phyloP scores from a whole-genome alignment of 2,329 filamentous ascomycete genomes.

The Magnaporthiopsis incrustans region DNA sequence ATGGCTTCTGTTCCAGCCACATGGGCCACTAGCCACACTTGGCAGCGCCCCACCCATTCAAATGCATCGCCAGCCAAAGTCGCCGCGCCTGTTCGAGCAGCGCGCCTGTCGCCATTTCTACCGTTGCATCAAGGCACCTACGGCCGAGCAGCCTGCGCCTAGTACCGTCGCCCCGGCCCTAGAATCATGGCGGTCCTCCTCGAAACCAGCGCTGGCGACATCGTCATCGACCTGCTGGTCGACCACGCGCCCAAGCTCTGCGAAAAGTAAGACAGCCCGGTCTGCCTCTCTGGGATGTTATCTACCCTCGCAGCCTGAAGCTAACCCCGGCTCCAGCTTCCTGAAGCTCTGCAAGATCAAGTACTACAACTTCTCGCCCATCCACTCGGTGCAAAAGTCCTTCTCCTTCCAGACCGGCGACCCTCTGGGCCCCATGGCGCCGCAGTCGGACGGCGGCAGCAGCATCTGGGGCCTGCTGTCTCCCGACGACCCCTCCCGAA shows the following conservation, averaged over 20 bases:
- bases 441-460: conserved; percentile 82
- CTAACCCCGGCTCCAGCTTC: conserved; percentile 51
- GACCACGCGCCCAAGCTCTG: conserved; percentile 86
- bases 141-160: no score
- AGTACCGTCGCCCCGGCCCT: no score
- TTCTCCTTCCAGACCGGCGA: conserved; percentile 97
- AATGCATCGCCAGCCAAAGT: no score
- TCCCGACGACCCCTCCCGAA: conserved; percentile 50
- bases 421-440: conserved; percentile 76
- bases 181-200: conserved; percentile 77
- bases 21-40: no score
- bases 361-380: conserved; percentile 95
- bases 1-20: no score
- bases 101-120: no score
- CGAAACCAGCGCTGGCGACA: conserved; percentile 87
- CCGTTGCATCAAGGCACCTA: no score
- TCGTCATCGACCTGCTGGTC: conserved; percentile 87
- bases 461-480: conserved; percentile 86
- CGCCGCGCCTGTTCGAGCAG: no score
- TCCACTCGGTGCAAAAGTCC: conserved; percentile 87
- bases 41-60: no score
- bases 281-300: neutral
- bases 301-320: neutral
- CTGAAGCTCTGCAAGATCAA: conserved; percentile 98
- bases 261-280: conserved; percentile 68